Percentiles rank a stretch among this genome's conserved stretches.
Evolutionary conservation across 2,329 filamentous ascomycete genomes (phyloP).

Genomic region (Lachnellula subtilissima): DNA sequence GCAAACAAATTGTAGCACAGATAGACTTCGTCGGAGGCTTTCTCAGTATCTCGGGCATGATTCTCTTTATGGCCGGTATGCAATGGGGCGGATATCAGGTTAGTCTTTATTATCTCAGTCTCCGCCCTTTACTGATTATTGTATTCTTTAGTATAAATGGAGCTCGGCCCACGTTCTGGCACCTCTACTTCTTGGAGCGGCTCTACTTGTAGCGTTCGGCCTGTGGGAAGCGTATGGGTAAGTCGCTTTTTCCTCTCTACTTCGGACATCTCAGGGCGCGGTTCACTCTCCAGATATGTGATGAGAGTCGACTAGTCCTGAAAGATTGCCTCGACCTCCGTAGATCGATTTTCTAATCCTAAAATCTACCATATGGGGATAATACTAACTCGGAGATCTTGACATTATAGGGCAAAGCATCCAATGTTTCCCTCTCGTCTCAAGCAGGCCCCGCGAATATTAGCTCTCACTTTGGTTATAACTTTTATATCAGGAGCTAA

Average conservation of each 20-base stretch:
- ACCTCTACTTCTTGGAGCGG: conserved; percentile 43
- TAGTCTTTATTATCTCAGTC: background rate
- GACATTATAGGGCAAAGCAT: conserved; percentile 37
- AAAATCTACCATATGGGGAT: too few relatives aligned
- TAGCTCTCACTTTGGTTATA: conserved; percentile 48
- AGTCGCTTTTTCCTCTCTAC: too few relatives aligned
- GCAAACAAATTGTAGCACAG: conserved; percentile 36
- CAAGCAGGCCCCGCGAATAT: conserved; percentile 47
- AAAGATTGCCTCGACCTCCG: too few relatives aligned
- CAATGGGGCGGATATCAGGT: conserved; percentile 51
- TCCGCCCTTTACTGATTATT: background rate
- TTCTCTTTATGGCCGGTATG: conserved; percentile 47
- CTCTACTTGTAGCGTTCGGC: conserved; percentile 44
- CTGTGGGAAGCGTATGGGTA: conserved; percentile 42
- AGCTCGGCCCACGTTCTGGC: conserved; percentile 2
- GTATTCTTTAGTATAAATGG: conserved; percentile 19
- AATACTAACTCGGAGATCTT: too few relatives aligned
- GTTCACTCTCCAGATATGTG: too few relatives aligned
- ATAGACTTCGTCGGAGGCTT: conserved; percentile 50
- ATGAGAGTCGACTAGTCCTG: too few relatives aligned
- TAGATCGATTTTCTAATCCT: too few relatives aligned
- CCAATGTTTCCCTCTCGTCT: conserved; percentile 44
- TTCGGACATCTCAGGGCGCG: too few relatives aligned
- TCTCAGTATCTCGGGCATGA: conserved; percentile 44
- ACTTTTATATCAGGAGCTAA: conserved; percentile 54